Conservation (phyloP, 371 early-diverging fungal genomes). For the Rhizopus arrhizus region DNA sequence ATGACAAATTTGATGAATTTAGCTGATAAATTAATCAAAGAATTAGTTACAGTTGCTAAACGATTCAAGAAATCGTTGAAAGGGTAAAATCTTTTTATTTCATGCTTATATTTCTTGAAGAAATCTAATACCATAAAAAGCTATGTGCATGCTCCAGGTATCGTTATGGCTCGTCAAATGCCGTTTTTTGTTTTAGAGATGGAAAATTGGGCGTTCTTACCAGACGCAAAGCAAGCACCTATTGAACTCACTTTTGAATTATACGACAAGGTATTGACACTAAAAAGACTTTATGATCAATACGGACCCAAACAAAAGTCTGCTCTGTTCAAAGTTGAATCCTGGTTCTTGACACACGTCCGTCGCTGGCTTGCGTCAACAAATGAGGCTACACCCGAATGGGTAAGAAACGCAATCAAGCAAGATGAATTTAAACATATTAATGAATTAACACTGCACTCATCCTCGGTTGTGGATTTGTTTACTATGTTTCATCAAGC, state of each 20-base stretch:
- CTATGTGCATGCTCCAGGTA: slow-evolving; percentile 40
- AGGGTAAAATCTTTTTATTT: slow-evolving; percentile 29
- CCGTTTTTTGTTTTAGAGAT: slow-evolving; percentile 58
- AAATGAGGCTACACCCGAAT: slow-evolving; percentile 58
- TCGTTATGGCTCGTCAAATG: slow-evolving; percentile 57
- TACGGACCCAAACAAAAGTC: slow-evolving; percentile 50
- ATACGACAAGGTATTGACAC: slow-evolving; percentile 52
- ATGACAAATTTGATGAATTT: slow-evolving; percentile 44
- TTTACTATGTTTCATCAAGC: slow-evolving; percentile 79
- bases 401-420: slow-evolving; percentile 65
- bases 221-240: slow-evolving; percentile 46
- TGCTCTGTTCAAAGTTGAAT: slow-evolving; percentile 61
- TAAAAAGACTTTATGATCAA: slow-evolving; percentile 54
- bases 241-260: slow-evolving; percentile 54
- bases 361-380: slow-evolving; percentile 61
- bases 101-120: too few relatives aligned
- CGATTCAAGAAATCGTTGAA: slow-evolving; percentile 48
- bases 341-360: slow-evolving; percentile 68
- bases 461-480: slow-evolving; percentile 81
- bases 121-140: slow-evolving; percentile 12
- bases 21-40: slow-evolving; percentile 53
- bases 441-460: slow-evolving; percentile 68
- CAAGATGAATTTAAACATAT: slow-evolving; percentile 66
- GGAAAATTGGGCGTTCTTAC: slow-evolving; percentile 54
- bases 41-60: slow-evolving; percentile 43